A percentile compares a stretch with the other conserved stretches of the same genome.
phyloP scores from a whole-genome alignment of 2,329 filamentous ascomycete genomes.

The Alternaria hordeiaustralica region DNA sequence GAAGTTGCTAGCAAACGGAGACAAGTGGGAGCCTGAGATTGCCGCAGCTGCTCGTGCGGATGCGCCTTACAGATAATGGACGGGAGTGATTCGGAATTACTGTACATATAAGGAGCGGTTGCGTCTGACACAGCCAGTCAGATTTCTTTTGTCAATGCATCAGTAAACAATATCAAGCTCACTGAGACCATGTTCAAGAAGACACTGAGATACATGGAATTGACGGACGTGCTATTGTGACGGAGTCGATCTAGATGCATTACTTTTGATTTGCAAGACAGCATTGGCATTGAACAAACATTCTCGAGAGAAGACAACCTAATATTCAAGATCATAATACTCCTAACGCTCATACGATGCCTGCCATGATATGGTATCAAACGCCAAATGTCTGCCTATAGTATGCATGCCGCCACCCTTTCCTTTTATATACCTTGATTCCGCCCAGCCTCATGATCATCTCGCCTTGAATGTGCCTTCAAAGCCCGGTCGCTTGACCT shows the following conservation, averaged over 20 bases:
- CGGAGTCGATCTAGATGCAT: not conserved
- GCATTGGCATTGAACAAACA: not conserved
- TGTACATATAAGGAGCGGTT: conserved; percentile 43
- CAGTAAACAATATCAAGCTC: not conserved
- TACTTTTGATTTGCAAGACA: not conserved
- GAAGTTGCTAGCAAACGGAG: conserved; percentile 79
- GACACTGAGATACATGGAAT: not conserved
- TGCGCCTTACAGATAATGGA: conserved; percentile 68
- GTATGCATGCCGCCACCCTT: conserved; percentile 16
- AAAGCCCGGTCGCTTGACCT: conserved; percentile 64
- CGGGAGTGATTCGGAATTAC: conserved; percentile 9
- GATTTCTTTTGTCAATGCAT: conserved; percentile 33
- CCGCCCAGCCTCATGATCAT: conserved; percentile 13
- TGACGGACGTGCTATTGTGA: not conserved
- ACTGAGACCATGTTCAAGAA: not conserved
- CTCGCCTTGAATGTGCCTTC: conserved; percentile 70
- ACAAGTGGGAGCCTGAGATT: conserved; percentile 92
- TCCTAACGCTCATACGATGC: conserved; percentile 35
- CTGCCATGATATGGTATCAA: conserved; percentile 37
- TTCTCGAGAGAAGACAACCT: conserved; percentile 19
- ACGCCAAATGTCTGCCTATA: conserved; percentile 35
- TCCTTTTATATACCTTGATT: conserved; percentile 1
- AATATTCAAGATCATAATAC: conserved; percentile 33
- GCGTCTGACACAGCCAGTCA: conserved; percentile 23
- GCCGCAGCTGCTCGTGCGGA: conserved; percentile 91